These are phyloP conservation scores for Leishmania braziliensis DNA, from an alignment of 208 protist species.

Conservation along the genomic window DNA sequence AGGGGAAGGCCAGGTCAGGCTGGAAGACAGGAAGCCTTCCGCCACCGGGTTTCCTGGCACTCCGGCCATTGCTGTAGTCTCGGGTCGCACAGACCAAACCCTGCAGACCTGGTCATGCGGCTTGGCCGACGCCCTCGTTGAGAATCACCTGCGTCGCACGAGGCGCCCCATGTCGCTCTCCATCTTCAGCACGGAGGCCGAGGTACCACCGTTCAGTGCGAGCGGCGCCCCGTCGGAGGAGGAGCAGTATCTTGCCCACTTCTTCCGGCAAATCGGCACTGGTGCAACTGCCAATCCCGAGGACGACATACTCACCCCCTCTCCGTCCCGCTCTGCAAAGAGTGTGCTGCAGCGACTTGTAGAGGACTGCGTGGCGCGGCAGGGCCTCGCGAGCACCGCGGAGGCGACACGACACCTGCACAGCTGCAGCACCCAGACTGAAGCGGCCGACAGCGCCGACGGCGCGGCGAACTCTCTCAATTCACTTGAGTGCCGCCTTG, in stretches of 20 bases:
- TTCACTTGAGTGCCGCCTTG: slow-evolving; percentile 82
- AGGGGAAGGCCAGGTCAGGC: too few species aligned
- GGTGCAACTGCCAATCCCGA: slow-evolving; percentile 13
- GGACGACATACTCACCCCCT: slow-evolving; percentile 26
- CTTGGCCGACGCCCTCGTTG: slow-evolving; percentile 73
- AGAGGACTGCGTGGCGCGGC: slow-evolving; percentile 19
- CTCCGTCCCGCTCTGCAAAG: slow-evolving; percentile 19
- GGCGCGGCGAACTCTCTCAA: slow-evolving; percentile 40
- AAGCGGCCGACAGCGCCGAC: slow-evolving; percentile 27
- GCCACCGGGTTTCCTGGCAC: not conserved
- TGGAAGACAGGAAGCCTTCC: slow-evolving; percentile 10
- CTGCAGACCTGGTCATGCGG: slow-evolving; percentile 52
- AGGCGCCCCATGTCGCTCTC: slow-evolving; percentile 72
- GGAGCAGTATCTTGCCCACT: slow-evolving; percentile 48
- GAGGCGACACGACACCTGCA: slow-evolving; percentile 28
- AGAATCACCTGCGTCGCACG: slow-evolving; percentile 83
- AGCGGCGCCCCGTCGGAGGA: slow-evolving; percentile 41
- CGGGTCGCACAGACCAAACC: slow-evolving; percentile 19
- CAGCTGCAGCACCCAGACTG: slow-evolving; percentile 65
- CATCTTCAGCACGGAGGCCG: slow-evolving; percentile 82
- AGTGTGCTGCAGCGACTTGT: slow-evolving; percentile 74
- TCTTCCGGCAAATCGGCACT: slow-evolving; percentile 31
- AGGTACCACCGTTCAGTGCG: slow-evolving; percentile 64
- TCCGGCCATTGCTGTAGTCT: not conserved
- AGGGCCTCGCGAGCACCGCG: slow-evolving; percentile 8